These are phyloP conservation scores for Tetrapisispora nanseiensis DNA, from an alignment of 805 yeast genomes.

Conservation along the genomic window DNA sequence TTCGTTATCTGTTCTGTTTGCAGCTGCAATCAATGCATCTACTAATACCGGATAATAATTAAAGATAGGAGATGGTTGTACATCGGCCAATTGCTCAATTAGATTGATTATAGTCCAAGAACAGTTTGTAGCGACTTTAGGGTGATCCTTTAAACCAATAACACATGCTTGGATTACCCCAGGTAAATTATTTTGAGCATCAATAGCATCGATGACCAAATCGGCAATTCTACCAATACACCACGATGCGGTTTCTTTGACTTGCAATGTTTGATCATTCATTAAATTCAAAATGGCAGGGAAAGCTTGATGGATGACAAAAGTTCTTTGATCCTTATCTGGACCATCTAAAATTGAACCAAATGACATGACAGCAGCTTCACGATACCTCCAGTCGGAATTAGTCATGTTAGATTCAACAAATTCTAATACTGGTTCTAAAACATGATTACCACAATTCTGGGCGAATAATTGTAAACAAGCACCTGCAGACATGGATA, in stretches of 20 bases:
- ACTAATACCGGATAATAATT: conserved; percentile 61
- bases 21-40: conserved; percentile 59
- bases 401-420: conserved; percentile 63
- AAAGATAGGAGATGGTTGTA: conserved; percentile 54
- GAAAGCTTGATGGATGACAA: conserved; percentile 71
- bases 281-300: conserved; percentile 68
- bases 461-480: conserved; percentile 91
- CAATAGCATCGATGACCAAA: conserved; percentile 66
- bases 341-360: conserved; percentile 97
- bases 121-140: conserved; percentile 91
- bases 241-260: conserved; percentile 97
- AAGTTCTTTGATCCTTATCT: conserved; percentile 55
- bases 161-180: conserved; percentile 62
- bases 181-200: conserved; percentile 54
- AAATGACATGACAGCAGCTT: conserved; percentile 98
- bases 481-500: conserved; percentile 97
- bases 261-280: conserved; percentile 68
- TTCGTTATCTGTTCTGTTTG: conserved; percentile 73
- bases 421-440: conserved; percentile 74
- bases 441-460: conserved; percentile 76
- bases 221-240: conserved; percentile 95
- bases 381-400: conserved; percentile 73
- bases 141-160: conserved; percentile 79
- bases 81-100: conserved; percentile 60
- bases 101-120: conserved; percentile 95